Conservation (phyloP, 2,329 filamentous ascomycete genomes). For the Aspergillus tubingensis region DNA sequence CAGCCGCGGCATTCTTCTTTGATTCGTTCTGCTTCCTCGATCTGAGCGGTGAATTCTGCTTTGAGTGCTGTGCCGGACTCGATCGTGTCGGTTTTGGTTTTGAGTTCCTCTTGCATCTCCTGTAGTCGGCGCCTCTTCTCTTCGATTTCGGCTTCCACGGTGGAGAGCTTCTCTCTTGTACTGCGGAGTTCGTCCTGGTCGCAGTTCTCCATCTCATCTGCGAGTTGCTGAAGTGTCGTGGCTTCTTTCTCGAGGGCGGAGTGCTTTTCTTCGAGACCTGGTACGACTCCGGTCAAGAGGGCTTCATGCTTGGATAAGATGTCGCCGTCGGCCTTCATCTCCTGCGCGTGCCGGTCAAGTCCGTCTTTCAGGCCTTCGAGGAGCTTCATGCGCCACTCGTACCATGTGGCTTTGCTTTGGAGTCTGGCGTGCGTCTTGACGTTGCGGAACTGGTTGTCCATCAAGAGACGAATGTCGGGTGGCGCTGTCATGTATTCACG, state of each 20-base stretch:
- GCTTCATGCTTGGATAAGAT: constrained; percentile 68
- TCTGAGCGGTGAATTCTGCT: constrained; percentile 69
- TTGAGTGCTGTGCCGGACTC: constrained; percentile 67
- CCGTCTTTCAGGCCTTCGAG: constrained; percentile 80
- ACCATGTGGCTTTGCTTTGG: constrained; percentile 95
- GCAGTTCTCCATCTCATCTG: constrained; percentile 62
- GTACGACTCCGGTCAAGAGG: constrained; percentile 68
- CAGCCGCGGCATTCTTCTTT: constrained; percentile 88
- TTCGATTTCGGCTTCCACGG: constrained; percentile 68
- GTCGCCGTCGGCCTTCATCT: constrained; percentile 73
- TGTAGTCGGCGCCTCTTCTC: constrained; percentile 68
- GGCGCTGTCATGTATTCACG: constrained; percentile 85
- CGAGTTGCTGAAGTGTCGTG: constrained; percentile 68
- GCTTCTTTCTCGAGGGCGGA: constrained; percentile 65
- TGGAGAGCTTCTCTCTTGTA: constrained; percentile 68
- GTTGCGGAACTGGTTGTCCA: constrained; percentile 98
- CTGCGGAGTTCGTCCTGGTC: constrained; percentile 76
- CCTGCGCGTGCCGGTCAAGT: constrained; percentile 71
- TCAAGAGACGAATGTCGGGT: constrained; percentile 77
- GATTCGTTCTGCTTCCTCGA: constrained; percentile 77
- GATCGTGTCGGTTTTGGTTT: constrained; percentile 67
- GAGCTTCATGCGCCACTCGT: constrained; percentile 93
- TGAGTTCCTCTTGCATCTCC: constrained; percentile 65
- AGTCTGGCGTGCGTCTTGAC: constrained; percentile 90
- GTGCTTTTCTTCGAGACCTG: constrained; percentile 62